Base-by-base conservation (phyloP, 768 basidiomycete species). In the Auricularia heimuer region DNA sequence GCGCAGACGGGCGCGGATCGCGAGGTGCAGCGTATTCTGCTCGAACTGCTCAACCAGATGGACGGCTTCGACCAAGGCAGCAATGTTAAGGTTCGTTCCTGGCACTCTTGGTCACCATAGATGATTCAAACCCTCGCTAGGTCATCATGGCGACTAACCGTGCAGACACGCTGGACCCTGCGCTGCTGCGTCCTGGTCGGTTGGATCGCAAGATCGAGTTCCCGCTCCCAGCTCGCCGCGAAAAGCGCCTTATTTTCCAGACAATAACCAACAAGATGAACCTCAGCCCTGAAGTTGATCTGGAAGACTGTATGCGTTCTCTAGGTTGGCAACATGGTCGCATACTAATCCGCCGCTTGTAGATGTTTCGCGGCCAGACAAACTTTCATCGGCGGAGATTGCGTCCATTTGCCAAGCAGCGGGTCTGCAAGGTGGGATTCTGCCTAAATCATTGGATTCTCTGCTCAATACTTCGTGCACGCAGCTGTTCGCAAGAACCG, bases 91-190 rank as follows among this genome's bases (percentile, higher is more conserved):
- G 95, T 92, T 72, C 54, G 78, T 65, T 4, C 10, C 61, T 21
- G 29, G 18, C 16, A 29, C 11, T 21, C 66, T 60, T 63, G 35
- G n/a, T 7, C 36, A 24, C 29, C 29, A 29, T 29, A 29, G 29
- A 29, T 29, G 29, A 29, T 29, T 29, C 29, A 29, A 29, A 29
- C 2, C 2, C 29, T 64, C 65, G 21, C 62, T 66, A 97, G 94
- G 97, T 99, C 51, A 99, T 99, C 74, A 98, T 98, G 97, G 97
- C 97, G 34, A 99, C 97, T 54, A 99, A 99, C 78, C 90, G 97
- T 70, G 92, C 92, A 58, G 97, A 99, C 76, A 99, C 97, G 4
- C 83, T 99, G 36, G 97, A 99, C 76, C 97, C 97, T 65, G 97
- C 97, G 3, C 80, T 99, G 51, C 88, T 99, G 42, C 93, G 97